Conservation (phyloP, 345 rosid genomes). For the Carallia brachiata region DNA sequence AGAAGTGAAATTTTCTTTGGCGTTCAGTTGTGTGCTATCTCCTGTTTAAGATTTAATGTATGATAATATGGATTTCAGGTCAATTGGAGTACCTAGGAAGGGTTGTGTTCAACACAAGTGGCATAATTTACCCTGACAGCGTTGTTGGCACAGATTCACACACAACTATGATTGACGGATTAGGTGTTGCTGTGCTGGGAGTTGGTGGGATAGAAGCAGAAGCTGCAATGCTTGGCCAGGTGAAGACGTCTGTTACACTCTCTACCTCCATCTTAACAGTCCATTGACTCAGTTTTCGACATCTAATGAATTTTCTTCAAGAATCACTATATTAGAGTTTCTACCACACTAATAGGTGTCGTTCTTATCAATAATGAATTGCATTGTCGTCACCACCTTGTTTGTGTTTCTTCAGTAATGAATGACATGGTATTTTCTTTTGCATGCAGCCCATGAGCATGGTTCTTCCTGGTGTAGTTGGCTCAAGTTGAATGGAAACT, state of each 20-base stretch:
- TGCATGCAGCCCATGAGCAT: slow-evolving; percentile 92
- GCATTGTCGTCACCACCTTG: background rate
- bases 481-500: slow-evolving; percentile 72
- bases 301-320: background rate
- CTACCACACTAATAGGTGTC: background rate
- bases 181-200: slow-evolving; percentile 99
- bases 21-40: background rate
- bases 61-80: slow-evolving; percentile 47
- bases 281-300: background rate
- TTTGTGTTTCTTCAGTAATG: slow-evolving; percentile 3
- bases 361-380: background rate
- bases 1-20: background rate
- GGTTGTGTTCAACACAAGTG: slow-evolving; percentile 79
- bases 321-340: background rate
- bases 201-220: slow-evolving; percentile 98
- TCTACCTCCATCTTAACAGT: background rate
- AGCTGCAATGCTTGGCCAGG: slow-evolving; percentile 98
- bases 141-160: slow-evolving; percentile 97
- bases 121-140: slow-evolving; percentile 85
- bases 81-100: slow-evolving; percentile 89
- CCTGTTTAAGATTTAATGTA: background rate
- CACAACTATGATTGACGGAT: slow-evolving; percentile 94
- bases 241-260: slow-evolving; percentile 20
- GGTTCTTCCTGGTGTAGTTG: slow-evolving; percentile 98
- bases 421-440: slow-evolving; percentile 8